Conservation (phyloP, 129 eudicot genomes). For the Chrysanthemum lavandulifolium region DNA sequence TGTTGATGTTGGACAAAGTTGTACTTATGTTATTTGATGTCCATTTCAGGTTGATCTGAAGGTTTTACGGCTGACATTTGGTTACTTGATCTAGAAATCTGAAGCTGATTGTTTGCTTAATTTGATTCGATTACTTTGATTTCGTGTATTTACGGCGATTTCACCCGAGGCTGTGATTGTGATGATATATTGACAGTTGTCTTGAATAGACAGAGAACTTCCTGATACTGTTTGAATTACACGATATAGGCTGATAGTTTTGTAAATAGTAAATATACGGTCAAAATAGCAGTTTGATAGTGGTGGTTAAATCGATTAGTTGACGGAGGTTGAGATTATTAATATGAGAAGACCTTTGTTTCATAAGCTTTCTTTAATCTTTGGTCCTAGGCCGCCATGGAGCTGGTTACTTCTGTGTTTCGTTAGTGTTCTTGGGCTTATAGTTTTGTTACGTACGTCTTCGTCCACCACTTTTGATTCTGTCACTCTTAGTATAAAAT, state of each 20-base stretch:
- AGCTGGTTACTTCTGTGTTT: conserved; percentile 65
- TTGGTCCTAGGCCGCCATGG: conserved; percentile 79
- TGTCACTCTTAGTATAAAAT: conserved; percentile 40
- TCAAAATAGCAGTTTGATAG: conserved; percentile 22
- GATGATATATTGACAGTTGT: not conserved
- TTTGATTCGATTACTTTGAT: conserved; percentile 16
- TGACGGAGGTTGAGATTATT: conserved; percentile 33
- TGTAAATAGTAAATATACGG: conserved; percentile 36
- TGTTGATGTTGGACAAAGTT: conserved; percentile 16
- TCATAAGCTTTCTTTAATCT: conserved; percentile 48
- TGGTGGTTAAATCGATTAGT: conserved; percentile 15
- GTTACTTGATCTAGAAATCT: conserved; percentile 27
- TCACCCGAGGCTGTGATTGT: conserved; percentile 18
- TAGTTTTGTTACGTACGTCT: conserved; percentile 61
- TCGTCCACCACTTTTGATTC: conserved; percentile 49
- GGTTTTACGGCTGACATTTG: conserved; percentile 16
- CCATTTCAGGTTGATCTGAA: conserved; percentile 39
- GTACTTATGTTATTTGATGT: conserved; percentile 12
- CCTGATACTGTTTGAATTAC: too few relatives aligned
- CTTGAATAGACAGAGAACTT: not conserved
- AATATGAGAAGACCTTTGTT: conserved; percentile 85
- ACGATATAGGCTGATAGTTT: conserved; percentile 32
- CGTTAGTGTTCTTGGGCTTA: conserved; percentile 51
- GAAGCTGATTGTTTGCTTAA: conserved; percentile 19
- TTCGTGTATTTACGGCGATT: conserved; percentile 15